Conservation (phyloP, 768 basidiomycete species). For the Leucogyrophana mollusca region DNA sequence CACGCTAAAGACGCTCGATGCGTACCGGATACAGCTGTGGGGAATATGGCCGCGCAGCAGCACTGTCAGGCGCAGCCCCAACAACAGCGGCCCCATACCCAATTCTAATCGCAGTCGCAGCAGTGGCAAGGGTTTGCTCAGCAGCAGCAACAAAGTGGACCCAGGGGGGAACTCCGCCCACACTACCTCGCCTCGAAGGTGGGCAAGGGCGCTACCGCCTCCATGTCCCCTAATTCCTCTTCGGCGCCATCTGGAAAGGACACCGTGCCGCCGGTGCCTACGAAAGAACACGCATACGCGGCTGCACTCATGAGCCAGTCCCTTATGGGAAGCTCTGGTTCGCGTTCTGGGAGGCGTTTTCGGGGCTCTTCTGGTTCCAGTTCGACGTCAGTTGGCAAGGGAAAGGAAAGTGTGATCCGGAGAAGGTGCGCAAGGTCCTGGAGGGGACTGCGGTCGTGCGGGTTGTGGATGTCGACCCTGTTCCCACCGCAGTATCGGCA, state of each 20-base stretch:
- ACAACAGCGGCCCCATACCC: constrained; percentile 9
- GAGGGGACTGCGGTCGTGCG: no score
- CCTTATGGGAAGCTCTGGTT: constrained; percentile 59
- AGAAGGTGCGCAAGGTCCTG: no score
- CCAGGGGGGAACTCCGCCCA: constrained; percentile 41
- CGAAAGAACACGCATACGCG: constrained; percentile 30
- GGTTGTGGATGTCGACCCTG: no score
- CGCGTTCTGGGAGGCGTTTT: constrained; percentile 90
- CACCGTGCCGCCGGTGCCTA: no score
- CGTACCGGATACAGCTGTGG: constrained; percentile 92
- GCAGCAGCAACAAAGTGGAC: constrained; percentile 32
- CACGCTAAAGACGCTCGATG: constrained; percentile 84
- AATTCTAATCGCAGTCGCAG: constrained; percentile 25
- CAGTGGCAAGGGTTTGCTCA: constrained; percentile 15
- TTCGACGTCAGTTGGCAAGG: no score
- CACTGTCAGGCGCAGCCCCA: constrained; percentile 47
- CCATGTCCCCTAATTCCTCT: constrained; percentile 40
- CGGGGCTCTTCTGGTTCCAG: constrained; percentile 55
- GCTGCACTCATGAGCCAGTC: constrained; percentile 80
- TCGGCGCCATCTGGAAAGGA: no score
- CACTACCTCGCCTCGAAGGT: constrained; percentile 24
- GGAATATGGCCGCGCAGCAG: constrained; percentile 87
- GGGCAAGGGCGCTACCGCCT: constrained; percentile 47
- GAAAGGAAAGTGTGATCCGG: constrained; percentile 55
- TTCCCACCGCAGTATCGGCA: no score